phyloP scores from a whole-genome alignment of 352 stramenopile genomes.

The Pythium biforme region DNA sequence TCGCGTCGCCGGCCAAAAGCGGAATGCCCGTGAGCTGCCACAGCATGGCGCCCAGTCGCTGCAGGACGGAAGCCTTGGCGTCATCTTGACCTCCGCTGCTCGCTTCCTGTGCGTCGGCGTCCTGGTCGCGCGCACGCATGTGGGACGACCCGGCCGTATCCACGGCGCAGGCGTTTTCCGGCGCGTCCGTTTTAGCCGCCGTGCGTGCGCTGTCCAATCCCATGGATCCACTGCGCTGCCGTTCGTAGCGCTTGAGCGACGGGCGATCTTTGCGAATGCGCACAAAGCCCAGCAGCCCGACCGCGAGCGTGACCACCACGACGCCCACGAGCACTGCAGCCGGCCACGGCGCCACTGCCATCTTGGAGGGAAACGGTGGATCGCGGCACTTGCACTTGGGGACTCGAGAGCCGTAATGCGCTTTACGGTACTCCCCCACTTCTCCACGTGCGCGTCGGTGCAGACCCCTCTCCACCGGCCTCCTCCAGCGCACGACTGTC shows the following conservation, averaged over 20 bases:
- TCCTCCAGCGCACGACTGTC: not conserved
- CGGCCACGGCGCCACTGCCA: not conserved
- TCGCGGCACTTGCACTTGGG: not conserved
- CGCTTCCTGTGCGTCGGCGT: not conserved
- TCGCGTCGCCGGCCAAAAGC: constrained; percentile 12
- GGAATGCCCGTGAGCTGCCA: constrained; percentile 25
- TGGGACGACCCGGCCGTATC: constrained; percentile 6
- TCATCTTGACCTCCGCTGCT: not conserved
- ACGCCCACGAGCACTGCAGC: constrained; percentile 21
- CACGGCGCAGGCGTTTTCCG: constrained; percentile 6
- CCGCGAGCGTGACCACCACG: constrained; percentile 14
- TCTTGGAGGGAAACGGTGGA: not conserved
- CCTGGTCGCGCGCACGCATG: constrained; percentile 10
- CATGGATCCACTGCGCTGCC: constrained; percentile 10
- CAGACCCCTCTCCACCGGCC: not conserved
- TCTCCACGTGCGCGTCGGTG: too few species aligned
- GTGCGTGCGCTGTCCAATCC: constrained; percentile 18
- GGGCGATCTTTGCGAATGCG: constrained; percentile 29
- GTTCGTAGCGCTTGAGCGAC: constrained; percentile 30
- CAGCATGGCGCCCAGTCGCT: not conserved
- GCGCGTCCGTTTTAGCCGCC: constrained; percentile 17
- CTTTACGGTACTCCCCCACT: not conserved
- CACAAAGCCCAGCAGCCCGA: constrained; percentile 27
- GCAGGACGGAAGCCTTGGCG: too few species aligned
- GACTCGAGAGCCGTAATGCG: not conserved